Evolutionary conservation across 805 yeast species (phyloP).

Genomic region (Naumovozyma castellii): DNA sequence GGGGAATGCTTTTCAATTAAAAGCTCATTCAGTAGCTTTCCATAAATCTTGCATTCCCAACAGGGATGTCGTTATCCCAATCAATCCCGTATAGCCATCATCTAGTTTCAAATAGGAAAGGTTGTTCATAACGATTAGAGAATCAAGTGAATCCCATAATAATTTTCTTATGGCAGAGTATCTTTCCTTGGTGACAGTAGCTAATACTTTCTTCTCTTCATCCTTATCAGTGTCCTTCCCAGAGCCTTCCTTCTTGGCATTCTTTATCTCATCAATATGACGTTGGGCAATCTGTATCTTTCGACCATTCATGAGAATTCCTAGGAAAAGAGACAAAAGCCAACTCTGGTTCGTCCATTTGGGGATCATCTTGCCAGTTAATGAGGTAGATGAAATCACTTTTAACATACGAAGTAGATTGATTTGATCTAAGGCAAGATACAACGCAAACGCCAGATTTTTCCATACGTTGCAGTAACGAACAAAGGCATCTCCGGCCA

Average conservation of each 20-base stretch:
- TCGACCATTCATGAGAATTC: constrained; percentile 50
- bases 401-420: constrained; percentile 41
- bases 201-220: constrained; percentile 1
- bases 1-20: too few species aligned
- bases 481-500: constrained; percentile 43
- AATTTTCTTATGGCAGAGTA: neutral
- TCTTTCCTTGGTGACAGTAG: neutral
- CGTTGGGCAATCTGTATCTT: constrained; percentile 36
- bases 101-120: neutral
- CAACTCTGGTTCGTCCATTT: constrained; percentile 62
- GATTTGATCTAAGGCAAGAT: constrained; percentile 53
- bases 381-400: constrained; percentile 44
- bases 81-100: neutral
- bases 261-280: constrained; percentile 3
- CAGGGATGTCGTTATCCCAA: neutral
- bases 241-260: neutral
- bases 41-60: neutral
- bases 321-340: constrained; percentile 61
- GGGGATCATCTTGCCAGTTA: constrained; percentile 41
- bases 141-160: neutral
- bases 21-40: neutral
- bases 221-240: neutral
- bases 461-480: constrained; percentile 32
- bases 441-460: constrained; percentile 53
- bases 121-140: neutral